phyloP scores from a whole-genome alignment of 805 yeast species.

The Lipomyces yamanashiensis region DNA sequence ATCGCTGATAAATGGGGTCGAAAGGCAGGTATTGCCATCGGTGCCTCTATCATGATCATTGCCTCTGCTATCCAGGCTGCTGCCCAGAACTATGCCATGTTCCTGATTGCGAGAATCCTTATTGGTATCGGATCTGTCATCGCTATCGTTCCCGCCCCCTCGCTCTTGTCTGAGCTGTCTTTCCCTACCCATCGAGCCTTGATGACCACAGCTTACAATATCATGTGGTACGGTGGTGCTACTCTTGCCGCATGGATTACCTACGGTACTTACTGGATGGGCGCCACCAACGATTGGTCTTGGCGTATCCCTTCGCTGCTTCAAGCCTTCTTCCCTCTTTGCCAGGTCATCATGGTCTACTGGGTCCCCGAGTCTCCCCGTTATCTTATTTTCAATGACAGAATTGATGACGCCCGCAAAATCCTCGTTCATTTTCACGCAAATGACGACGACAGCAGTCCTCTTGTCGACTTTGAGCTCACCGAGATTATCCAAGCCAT shows the following conservation, averaged over 20 bases:
- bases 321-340: constrained; percentile 48
- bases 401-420: constrained; percentile 51
- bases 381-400: constrained; percentile 50
- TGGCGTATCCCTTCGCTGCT: constrained; percentile 48
- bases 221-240: constrained; percentile 58
- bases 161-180: constrained; percentile 50
- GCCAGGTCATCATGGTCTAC: constrained; percentile 43
- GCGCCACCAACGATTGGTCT: constrained; percentile 41
- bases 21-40: constrained; percentile 3
- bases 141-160: constrained; percentile 28
- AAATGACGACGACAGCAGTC: constrained; percentile 45
- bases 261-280: constrained; percentile 47
- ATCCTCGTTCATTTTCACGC: constrained; percentile 51
- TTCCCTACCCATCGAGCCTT: constrained; percentile 54
- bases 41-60: constrained; percentile 33
- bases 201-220: constrained; percentile 54
- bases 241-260: constrained; percentile 58
- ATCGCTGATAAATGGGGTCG: constrained; percentile 20
- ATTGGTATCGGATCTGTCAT: constrained; percentile 48
- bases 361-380: constrained; percentile 58
- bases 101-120: constrained; percentile 47
- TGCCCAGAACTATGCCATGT: constrained; percentile 48
- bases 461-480: constrained; percentile 32
- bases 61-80: constrained; percentile 50
- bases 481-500: constrained; percentile 50